Percentiles rank a stretch among this genome's conserved stretches.
Evolutionary conservation across 345 rosid genomes (phyloP).

Genomic region (Aquilaria sinensis): DNA sequence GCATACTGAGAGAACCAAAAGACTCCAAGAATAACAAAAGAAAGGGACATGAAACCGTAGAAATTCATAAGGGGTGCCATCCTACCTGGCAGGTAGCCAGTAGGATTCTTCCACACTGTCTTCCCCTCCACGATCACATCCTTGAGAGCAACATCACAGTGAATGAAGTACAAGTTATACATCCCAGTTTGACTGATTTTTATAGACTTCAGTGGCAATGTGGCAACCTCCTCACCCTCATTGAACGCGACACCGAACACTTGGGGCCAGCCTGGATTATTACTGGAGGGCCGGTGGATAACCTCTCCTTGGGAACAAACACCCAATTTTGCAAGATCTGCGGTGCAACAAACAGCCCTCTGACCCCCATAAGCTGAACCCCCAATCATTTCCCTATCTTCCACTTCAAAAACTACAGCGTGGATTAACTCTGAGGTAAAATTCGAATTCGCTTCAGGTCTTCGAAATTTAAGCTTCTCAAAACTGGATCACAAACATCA

Average conservation of each 20-base stretch:
- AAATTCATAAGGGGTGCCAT: constrained; percentile 97
- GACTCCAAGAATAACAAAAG: constrained; percentile 75
- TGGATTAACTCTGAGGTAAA: constrained; percentile 51
- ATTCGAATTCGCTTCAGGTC: constrained; percentile 43
- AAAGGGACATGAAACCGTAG: constrained; percentile 82
- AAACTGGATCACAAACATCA: constrained; percentile 42
- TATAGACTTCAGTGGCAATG: constrained; percentile 46
- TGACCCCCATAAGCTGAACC: constrained; percentile 99
- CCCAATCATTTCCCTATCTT: constrained; percentile 79
- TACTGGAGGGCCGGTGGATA: constrained; percentile 70
- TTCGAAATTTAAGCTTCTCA: constrained; percentile 68
- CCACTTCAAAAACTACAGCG: constrained; percentile 74
- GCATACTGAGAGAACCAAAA: constrained; percentile 97
- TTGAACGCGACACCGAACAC: constrained; percentile 58
- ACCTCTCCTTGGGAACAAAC: constrained; percentile 69
- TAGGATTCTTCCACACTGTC: constrained; percentile 91
- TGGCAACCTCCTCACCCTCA: constrained; percentile 38
- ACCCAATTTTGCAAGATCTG: constrained; percentile 86
- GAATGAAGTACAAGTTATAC: constrained; percentile 91
- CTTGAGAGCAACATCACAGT: constrained; percentile 65
- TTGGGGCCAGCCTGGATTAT: constrained; percentile 65
- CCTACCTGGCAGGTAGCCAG: constrained; percentile 87
- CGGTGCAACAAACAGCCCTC: constrained; percentile 90
- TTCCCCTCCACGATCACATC: constrained; percentile 71
- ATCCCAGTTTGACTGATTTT: constrained; percentile 78